Base-by-base conservation (phyloP, 306 rosid species). In the Cucurbita maxima region DNA sequence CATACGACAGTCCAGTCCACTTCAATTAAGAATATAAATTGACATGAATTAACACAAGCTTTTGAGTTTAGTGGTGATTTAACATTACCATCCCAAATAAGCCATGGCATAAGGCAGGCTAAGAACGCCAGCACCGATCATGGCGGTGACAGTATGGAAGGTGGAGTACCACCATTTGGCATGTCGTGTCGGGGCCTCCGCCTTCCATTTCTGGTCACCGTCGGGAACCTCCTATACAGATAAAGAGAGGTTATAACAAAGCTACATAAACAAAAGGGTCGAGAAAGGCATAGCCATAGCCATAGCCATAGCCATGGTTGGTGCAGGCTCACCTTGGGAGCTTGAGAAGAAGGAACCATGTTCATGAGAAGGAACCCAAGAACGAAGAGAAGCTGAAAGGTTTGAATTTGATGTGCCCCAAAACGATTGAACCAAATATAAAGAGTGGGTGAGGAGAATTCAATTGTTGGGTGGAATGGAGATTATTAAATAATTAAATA, bases 91-190 rank as follows among this genome's bases (percentile, higher is more conserved):
- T 90, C 98, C 98, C 45, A 93, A 78, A 69, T 88, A 93, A 71
- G 97, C 94, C 97, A 93, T 88, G 85, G 96, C 97, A 61, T 88
- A 87, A 13, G 98, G 98, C 47, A 93, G 78, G 84, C 97, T 89
- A 69, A 90, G 94, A 74, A 90, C 98, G 52, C 96, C 97, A 4
- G 96, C 98, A 14, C 98, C 98, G 15, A 90, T 93, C 98, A 90
- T 93, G 73, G 98, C 96, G 1, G 97, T 93, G 77, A 90, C 98
- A 6, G 84, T 74, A 80, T 93, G 98, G 73, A 93, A 93, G 79
- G 98, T 90, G 50, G 97, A 85, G 86, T 93, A 88, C 97, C 96
- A 90, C 98, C 98, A 93, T 87, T 90, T 93, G 71, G 96, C 96
- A 3, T 58, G 73, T 58, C 97, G 88, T 34, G 83, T 10, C 19